A percentile compares a stretch with the other conserved stretches of the same genome.
Conservation (phyloP, 2,329 filamentous ascomycete genomes). For the Fusarium sp. region DNA sequence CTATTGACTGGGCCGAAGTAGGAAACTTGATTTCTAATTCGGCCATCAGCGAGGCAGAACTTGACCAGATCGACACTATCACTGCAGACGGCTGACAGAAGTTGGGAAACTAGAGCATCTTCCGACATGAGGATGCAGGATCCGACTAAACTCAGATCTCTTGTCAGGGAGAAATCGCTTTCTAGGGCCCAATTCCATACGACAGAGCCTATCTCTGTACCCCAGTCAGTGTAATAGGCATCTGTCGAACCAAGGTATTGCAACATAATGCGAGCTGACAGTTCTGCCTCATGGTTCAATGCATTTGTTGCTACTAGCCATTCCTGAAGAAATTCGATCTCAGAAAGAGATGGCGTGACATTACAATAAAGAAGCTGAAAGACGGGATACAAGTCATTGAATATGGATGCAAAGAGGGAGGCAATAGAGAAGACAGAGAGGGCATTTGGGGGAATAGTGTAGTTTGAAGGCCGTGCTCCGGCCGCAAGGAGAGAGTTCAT, state of each 20-base stretch:
- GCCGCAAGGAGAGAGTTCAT: background rate
- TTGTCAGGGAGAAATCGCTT: background rate
- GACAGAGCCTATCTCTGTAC: background rate
- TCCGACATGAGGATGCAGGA: background rate
- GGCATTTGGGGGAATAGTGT: background rate
- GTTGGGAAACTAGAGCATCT: background rate
- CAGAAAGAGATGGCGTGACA: rapidly evolving
- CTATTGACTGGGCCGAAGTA: rapidly evolving
- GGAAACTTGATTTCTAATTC: background rate
- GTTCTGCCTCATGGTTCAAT: background rate
- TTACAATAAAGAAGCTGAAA: rapidly evolving
- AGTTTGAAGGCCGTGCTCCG: background rate
- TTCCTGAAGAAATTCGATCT: background rate
- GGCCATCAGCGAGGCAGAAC: background rate
- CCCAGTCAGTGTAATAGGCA: background rate
- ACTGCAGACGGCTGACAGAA: background rate
- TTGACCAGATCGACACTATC: background rate
- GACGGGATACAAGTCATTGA: background rate
- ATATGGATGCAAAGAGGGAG: background rate
- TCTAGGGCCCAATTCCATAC: background rate
- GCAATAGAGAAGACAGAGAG: background rate
- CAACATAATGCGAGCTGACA: background rate
- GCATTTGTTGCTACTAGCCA: background rate
- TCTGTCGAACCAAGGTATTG: background rate
- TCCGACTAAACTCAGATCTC: background rate